These are phyloP conservation scores for Astrothelium subdiscretum DNA, from an alignment of 495 filamentous ascomycete genomes.

Conservation along the genomic window DNA sequence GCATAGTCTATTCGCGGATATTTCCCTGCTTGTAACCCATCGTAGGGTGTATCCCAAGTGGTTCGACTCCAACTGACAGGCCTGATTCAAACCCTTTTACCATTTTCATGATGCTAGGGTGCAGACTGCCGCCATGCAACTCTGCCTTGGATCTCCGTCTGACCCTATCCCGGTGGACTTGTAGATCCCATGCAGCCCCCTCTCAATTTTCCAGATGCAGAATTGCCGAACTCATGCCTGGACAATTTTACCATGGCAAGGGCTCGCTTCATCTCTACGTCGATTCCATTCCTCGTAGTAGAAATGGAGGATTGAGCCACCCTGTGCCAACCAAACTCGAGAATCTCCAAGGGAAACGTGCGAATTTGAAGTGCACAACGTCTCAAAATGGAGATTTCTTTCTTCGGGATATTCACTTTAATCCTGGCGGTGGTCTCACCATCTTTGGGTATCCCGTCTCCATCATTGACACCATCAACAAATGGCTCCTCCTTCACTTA, in stretches of 20 bases:
- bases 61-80: background rate
- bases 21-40: background rate
- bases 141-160: background rate
- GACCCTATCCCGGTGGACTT: background rate
- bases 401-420: background rate
- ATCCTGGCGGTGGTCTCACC: background rate
- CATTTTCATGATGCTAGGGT: no score
- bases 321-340: background rate
- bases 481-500: slow-evolving; percentile 6
- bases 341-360: background rate
- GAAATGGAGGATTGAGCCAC: background rate
- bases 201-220: background rate
- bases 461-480: slow-evolving; percentile 7
- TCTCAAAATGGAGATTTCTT: background rate
- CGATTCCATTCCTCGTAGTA: no score
- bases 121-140: background rate
- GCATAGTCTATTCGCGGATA: background rate
- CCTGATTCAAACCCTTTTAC: background rate
- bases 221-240: background rate
- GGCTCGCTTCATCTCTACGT: background rate
- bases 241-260: no score
- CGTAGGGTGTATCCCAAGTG: background rate
- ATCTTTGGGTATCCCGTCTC: background rate
- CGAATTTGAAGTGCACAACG: background rate
- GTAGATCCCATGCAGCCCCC: background rate